Percentiles rank a stretch among this genome's conserved stretches.
These are phyloP conservation scores for Calonectria hongkongensis DNA, from an alignment of 2,329 filamentous ascomycete species.

Conservation along the genomic window DNA sequence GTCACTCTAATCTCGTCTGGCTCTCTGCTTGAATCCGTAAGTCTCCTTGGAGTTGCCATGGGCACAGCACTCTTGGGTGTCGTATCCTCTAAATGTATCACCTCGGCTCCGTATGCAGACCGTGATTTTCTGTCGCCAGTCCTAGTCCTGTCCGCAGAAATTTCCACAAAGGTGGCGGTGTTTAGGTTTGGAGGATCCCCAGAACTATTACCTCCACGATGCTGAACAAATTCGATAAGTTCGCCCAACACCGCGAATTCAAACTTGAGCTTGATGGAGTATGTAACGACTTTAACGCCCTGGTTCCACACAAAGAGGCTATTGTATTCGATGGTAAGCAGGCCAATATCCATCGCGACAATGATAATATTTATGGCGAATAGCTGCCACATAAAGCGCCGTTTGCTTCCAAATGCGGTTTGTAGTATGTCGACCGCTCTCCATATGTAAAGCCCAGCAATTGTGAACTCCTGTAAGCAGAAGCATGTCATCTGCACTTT, in stretches of 20 bases:
- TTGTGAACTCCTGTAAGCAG: background rate
- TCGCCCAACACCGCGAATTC: conserved; percentile 61
- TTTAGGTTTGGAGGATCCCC: background rate
- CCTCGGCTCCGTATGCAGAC: background rate
- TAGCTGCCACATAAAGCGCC: conserved; percentile 41
- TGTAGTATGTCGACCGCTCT: background rate
- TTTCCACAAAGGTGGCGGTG: background rate
- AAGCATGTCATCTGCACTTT: conserved; percentile 23
- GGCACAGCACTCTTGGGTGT: background rate
- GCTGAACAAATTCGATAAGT: conserved; percentile 59
- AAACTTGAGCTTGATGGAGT: conserved; percentile 59
- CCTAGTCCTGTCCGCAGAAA: background rate
- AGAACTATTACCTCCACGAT: conserved; percentile 26
- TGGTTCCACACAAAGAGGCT: conserved; percentile 36
- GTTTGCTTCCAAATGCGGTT: conserved; percentile 18
- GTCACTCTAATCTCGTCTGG: background rate
- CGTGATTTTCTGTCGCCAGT: background rate
- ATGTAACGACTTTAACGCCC: conserved; percentile 38
- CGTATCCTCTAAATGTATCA: background rate
- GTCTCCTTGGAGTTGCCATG: background rate
- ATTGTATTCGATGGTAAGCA: conserved; percentile 43
- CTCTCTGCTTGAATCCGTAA: too few species aligned
- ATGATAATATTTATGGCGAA: conserved; percentile 44
- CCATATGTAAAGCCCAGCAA: conserved; percentile 7
- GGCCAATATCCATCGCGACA: conserved; percentile 44